A percentile compares a stretch with the other conserved stretches of the same genome.
phyloP scores from a whole-genome alignment of 306 rosid species.

The Cucumis melo region DNA sequence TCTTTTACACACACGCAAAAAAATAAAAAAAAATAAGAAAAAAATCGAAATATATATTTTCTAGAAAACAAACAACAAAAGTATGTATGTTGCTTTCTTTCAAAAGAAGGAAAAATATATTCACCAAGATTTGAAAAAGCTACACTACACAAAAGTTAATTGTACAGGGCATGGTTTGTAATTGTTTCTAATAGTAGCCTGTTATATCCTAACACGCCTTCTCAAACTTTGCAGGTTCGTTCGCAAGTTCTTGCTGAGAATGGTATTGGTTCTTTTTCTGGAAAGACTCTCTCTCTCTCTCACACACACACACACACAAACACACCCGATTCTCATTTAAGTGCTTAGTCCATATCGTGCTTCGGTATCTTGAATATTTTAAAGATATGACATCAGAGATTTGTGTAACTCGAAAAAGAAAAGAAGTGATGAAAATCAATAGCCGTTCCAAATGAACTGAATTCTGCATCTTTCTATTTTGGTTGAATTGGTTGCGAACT shows the following conservation, averaged over 20 bases:
- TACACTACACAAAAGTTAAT: neutral
- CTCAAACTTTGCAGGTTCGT: constrained; percentile 58
- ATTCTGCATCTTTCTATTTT: neutral
- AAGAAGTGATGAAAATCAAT: neutral
- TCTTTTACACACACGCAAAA: no score
- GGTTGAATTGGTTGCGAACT: neutral
- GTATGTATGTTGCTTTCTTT: no score
- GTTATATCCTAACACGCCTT: neutral
- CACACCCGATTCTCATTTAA: neutral
- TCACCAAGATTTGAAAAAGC: neutral
- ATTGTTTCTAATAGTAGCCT: neutral
- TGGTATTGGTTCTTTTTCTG: constrained; percentile 33
- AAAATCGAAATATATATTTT: neutral
- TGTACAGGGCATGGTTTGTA: neutral
- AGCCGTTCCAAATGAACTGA: neutral
- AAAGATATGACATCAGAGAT: neutral
- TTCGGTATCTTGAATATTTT: neutral
- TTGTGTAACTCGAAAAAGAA: neutral
- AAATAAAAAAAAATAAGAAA: no score
- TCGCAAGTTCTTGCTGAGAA: constrained; percentile 53
- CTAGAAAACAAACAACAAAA: neutral
- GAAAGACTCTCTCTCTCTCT: neutral
- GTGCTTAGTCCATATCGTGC: neutral
- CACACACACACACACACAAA: neutral
- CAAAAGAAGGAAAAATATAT: neutral